Evolutionary conservation across 371 early-diverging fungal species (phyloP).

Genomic region (Mortierella polycephala): DNA sequence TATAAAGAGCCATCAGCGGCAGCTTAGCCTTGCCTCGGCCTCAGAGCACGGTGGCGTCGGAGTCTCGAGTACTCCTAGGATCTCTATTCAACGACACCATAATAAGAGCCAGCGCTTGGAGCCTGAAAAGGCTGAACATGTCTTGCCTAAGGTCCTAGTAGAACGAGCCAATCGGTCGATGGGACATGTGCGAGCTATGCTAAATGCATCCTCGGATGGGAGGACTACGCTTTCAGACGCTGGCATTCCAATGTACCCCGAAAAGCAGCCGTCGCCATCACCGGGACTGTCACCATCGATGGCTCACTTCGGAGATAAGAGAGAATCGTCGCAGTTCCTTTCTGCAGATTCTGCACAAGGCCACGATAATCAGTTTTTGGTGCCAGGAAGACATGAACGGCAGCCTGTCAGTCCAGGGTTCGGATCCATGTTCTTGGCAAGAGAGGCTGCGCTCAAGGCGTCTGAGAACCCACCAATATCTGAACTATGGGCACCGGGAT

Average conservation of each 20-base stretch:
- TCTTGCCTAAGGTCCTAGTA: slow-evolving; percentile 23
- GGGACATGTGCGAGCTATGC: slow-evolving; percentile 35
- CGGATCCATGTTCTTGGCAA: slow-evolving; percentile 48
- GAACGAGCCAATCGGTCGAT: slow-evolving; percentile 30
- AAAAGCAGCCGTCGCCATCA: slow-evolving; percentile 10
- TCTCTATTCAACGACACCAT: slow-evolving; percentile 20
- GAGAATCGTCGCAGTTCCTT: slow-evolving; percentile 19
- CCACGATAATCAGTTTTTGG: slow-evolving; percentile 29
- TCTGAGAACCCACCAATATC: neutral
- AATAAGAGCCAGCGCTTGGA: slow-evolving; percentile 21
- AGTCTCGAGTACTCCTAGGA: neutral
- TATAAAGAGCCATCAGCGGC: slow-evolving; percentile 9
- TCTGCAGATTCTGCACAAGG: slow-evolving; percentile 1
- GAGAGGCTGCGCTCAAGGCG: slow-evolving; percentile 37
- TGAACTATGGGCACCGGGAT: neutral
- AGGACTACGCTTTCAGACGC: slow-evolving; percentile 7
- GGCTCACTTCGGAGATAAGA: slow-evolving; percentile 18
- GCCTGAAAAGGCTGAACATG: slow-evolving; percentile 8
- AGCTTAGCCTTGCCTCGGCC: slow-evolving; percentile 11
- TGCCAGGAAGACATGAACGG: slow-evolving; percentile 38
- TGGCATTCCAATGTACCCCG: slow-evolving; percentile 31
- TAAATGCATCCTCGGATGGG: slow-evolving; percentile 4
- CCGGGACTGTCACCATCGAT: slow-evolving; percentile 26
- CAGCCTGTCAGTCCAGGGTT: slow-evolving; percentile 50
- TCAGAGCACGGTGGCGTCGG: slow-evolving; percentile 16